A percentile compares a stretch with the other conserved stretches of the same genome.
Evolutionary conservation across 345 rosid species (phyloP).

Genomic region (Hibiscus tridactylites): DNA sequence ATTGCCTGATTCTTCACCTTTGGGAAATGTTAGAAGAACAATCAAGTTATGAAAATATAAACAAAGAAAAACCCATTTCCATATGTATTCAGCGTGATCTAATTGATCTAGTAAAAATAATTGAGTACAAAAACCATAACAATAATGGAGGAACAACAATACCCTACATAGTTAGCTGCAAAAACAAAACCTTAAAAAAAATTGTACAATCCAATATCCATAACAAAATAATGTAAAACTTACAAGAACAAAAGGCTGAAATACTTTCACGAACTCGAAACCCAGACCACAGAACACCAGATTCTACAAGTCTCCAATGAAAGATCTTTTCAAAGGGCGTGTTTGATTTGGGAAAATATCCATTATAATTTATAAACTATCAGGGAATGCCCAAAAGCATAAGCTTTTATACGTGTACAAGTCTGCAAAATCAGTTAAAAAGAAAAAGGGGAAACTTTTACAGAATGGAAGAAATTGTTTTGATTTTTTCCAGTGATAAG

Average conservation of each 20-base stretch:
- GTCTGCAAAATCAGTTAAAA: conserved; percentile 16
- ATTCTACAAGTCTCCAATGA: neutral
- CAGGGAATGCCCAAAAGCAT: conserved; percentile 40
- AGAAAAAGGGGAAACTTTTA: neutral
- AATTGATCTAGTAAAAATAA: neutral
- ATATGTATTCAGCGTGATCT: neutral
- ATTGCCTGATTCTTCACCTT: conserved; percentile 15
- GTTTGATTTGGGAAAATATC: neutral
- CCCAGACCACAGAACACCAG: neutral
- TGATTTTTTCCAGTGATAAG: conserved; percentile 35
- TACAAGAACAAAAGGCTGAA: conserved; percentile 16
- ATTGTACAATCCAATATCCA: neutral
- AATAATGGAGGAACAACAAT: conserved; percentile 21
- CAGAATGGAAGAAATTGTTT: conserved; percentile 20
- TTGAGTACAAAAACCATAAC: conserved; percentile 11
- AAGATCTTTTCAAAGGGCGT: neutral
- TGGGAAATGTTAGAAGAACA: neutral
- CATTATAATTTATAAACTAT: conserved; percentile 7
- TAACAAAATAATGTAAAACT: conserved; percentile 8
- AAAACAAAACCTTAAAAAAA: neutral
- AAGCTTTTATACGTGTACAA: conserved; percentile 20
- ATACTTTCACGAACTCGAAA: neutral
- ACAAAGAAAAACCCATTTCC: neutral
- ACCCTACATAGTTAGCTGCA: neutral
- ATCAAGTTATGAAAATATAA: neutral